These are phyloP conservation scores for Ophiobolus disseminans DNA, from an alignment of 2,329 filamentous ascomycete species.

Conservation along the genomic window DNA sequence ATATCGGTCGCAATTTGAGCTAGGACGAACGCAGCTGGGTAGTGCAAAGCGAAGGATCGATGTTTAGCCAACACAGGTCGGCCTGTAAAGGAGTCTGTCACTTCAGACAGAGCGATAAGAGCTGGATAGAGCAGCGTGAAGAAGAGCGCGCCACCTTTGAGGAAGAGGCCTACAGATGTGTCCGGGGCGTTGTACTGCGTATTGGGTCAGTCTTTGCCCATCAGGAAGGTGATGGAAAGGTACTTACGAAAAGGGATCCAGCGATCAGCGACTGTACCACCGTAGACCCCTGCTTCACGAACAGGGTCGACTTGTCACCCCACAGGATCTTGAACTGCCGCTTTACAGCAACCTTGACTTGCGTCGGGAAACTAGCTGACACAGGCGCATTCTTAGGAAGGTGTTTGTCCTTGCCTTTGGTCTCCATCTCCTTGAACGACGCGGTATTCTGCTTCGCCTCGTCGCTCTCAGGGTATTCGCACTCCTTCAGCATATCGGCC, in stretches of 20 bases:
- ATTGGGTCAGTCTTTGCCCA: not conserved
- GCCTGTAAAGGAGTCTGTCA: slow-evolving; percentile 63
- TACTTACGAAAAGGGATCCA: slow-evolving; percentile 72
- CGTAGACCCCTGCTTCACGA: slow-evolving; percentile 67
- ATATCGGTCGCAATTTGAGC: slow-evolving; percentile 70
- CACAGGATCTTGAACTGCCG: slow-evolving; percentile 71
- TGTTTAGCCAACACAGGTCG: slow-evolving; percentile 88
- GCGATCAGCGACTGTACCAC: slow-evolving; percentile 66
- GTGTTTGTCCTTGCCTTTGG: slow-evolving; percentile 61
- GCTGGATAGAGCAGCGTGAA: slow-evolving; percentile 68
- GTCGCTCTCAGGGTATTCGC: slow-evolving; percentile 61
- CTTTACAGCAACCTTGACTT: slow-evolving; percentile 63
- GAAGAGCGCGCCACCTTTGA: slow-evolving; percentile 70
- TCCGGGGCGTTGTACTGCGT: slow-evolving; percentile 39
- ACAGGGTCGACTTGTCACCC: slow-evolving; percentile 68
- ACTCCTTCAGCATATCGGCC: slow-evolving; percentile 60
- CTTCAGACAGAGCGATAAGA: slow-evolving; percentile 69
- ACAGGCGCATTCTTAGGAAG: slow-evolving; percentile 61
- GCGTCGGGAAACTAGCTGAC: slow-evolving; percentile 40
- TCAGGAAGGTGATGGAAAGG: slow-evolving; percentile 26
- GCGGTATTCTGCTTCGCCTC: slow-evolving; percentile 48
- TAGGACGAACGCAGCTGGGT: slow-evolving; percentile 76
- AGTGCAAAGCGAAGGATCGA: slow-evolving; percentile 79
- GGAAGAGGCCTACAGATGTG: slow-evolving; percentile 67
- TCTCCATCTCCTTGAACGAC: slow-evolving; percentile 62